Evolutionary conservation across 441 rosid species (phyloP).

Genomic region (Cnidoscolus chayamansa): DNA sequence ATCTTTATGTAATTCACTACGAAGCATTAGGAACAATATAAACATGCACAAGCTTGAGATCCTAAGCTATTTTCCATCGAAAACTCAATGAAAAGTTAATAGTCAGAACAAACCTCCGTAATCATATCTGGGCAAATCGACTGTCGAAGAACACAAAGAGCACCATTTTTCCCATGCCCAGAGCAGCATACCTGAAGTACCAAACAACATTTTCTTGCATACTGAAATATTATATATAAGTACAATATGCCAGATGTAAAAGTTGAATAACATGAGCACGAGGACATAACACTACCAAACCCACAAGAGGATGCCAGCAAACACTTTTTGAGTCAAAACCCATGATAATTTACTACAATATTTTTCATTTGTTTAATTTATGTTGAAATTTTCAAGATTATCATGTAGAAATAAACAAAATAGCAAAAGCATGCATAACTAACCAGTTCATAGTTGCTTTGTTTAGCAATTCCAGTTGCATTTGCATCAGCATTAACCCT

Average conservation of each 20-base stretch:
- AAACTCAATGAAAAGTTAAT: not conserved
- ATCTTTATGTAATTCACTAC: not conserved
- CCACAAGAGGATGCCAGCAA: not conserved
- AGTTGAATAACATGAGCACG: not conserved
- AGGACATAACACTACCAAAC: not conserved
- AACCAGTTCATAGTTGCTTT: slow-evolving; percentile 98
- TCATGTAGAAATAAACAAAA: slow-evolving; percentile 8
- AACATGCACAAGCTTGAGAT: not conserved
- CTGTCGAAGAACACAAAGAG: slow-evolving; percentile 87
- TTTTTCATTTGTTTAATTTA: not conserved
- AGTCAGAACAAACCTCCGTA: slow-evolving; percentile 63
- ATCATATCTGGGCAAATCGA: slow-evolving; percentile 98
- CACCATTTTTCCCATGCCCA: slow-evolving; percentile 98
- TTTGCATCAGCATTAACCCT: slow-evolving; percentile 89
- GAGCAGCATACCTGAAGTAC: slow-evolving; percentile 89
- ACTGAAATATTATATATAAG: not conserved
- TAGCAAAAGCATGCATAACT: slow-evolving; percentile 30
- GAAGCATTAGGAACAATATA: not conserved
- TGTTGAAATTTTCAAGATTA: not conserved
- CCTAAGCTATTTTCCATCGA: not conserved
- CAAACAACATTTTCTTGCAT: slow-evolving; percentile 7
- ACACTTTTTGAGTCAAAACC: slow-evolving; percentile 3
- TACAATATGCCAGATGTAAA: not conserved
- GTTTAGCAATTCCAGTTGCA: slow-evolving; percentile 94
- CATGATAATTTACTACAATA: not conserved